phyloP scores from a whole-genome alignment of 192 early-diverging fungal genomes.

The Glomus cerebriforme region DNA sequence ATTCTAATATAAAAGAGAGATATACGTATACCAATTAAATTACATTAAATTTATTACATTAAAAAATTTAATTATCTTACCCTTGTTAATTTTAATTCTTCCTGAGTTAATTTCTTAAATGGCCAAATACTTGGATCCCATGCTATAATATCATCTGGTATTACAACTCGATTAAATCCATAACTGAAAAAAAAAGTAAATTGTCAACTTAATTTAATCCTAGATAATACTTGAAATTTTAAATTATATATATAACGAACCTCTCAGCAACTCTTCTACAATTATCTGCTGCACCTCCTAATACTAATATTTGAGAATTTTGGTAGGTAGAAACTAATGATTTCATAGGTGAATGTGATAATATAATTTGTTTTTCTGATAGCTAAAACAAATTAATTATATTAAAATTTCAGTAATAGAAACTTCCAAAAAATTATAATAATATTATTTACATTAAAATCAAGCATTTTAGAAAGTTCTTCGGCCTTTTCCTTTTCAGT shows the following conservation, averaged over 20 bases:
- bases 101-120: slow-evolving; percentile 42
- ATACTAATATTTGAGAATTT: slow-evolving; percentile 67
- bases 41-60: background rate
- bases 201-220: no score
- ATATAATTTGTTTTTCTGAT: slow-evolving; percentile 58
- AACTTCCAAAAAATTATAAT: background rate
- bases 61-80: slow-evolving; percentile 17
- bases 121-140: slow-evolving; percentile 73
- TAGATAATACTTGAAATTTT: background rate
- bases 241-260: slow-evolving; percentile 62
- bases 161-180: slow-evolving; percentile 70
- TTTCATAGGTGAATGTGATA: slow-evolving; percentile 89
- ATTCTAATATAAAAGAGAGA: slow-evolving; percentile 26
- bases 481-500: slow-evolving; percentile 71
- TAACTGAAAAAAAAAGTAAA: slow-evolving; percentile 42
- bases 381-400: slow-evolving; percentile 41
- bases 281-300: slow-evolving; percentile 64
- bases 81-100: slow-evolving; percentile 21
- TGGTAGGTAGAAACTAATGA: slow-evolving; percentile 60
- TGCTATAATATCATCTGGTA: slow-evolving; percentile 66
- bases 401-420: background rate
- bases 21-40: background rate
- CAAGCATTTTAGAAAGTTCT: slow-evolving; percentile 62
- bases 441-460: slow-evolving; percentile 43
- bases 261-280: slow-evolving; percentile 64